Percentiles rank a stretch among this genome's conserved stretches.
phyloP scores from a whole-genome alignment of 2,329 filamentous ascomycete species.

The Phaeomoniella chlamydospora region DNA sequence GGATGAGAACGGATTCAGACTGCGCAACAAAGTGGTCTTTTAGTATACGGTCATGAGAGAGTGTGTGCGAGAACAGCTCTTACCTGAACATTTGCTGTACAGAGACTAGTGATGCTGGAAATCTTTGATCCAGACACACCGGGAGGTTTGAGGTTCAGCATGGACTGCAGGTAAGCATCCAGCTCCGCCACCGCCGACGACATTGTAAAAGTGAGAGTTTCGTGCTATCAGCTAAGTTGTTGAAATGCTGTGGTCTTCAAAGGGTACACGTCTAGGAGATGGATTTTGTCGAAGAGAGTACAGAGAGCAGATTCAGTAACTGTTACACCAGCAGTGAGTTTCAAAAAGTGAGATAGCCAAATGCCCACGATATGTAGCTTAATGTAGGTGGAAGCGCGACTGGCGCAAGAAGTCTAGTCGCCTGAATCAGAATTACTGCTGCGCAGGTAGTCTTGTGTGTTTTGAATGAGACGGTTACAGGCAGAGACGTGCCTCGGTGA shows the following conservation, averaged over 20 bases:
- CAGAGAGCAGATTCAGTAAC: constrained; percentile 3
- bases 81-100: constrained; percentile 85
- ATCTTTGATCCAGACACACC: constrained; percentile 92
- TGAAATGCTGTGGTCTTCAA: not conserved
- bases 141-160: constrained; percentile 81
- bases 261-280: not conserved
- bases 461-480: not conserved
- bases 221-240: not conserved
- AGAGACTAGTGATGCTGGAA: constrained; percentile 69
- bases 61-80: constrained; percentile 16
- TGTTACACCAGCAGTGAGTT: constrained; percentile 8
- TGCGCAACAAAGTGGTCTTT: constrained; percentile 27
- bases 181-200: constrained; percentile 80
- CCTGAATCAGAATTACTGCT: not conserved
- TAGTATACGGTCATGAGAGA: not conserved
- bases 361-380: constrained; percentile 1
- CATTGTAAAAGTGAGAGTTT: constrained; percentile 33
- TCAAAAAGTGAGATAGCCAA: constrained; percentile 5
- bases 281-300: constrained; percentile 6
- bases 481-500: constrained; percentile 1
- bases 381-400: no score
- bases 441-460: constrained; percentile 1
- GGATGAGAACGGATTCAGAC: constrained; percentile 89
- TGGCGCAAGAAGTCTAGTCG: no score
- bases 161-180: constrained; percentile 77